Percentiles rank a stretch among this genome's conserved stretches.
These are phyloP conservation scores for Arctium lappa DNA, from an alignment of 129 eudicot species.

Conservation along the genomic window DNA sequence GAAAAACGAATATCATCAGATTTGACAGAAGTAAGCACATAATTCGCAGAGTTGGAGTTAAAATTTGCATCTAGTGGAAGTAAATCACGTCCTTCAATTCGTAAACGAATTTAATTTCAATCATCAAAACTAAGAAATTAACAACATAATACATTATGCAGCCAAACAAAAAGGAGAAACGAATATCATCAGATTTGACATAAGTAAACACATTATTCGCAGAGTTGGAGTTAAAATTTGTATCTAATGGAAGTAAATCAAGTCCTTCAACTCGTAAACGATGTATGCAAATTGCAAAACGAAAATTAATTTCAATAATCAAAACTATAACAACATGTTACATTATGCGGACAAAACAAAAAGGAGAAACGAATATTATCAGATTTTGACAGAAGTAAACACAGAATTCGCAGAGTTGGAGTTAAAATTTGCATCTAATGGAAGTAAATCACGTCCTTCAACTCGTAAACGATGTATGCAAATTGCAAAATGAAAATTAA, in stretches of 20 bases:
- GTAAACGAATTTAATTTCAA: not conserved
- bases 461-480: not conserved
- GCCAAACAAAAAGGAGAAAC: not conserved
- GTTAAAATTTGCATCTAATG: not conserved
- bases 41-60: not conserved
- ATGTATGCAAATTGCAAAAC: not conserved
- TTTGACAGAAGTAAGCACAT: not conserved
- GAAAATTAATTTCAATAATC: not conserved
- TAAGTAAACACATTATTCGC: not conserved
- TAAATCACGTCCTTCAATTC: not conserved
- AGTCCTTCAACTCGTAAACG: not conserved
- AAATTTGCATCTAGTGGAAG: not conserved
- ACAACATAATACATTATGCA: conserved; percentile 16
- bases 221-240: not conserved
- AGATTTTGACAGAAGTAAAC: not conserved
- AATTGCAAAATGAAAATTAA: not conserved
- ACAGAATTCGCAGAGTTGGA: not conserved
- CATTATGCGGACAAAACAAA: conserved; percentile 12
- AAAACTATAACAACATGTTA: conserved; percentile 1
- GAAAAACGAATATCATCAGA: not conserved
- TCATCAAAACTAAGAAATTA: not conserved
- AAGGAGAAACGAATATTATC: not conserved
- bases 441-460: not conserved
- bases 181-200: not conserved
- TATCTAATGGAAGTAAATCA: not conserved